These are phyloP conservation scores for Monosporozyma servazzii DNA, from an alignment of 805 yeast species.

Conservation along the genomic window DNA sequence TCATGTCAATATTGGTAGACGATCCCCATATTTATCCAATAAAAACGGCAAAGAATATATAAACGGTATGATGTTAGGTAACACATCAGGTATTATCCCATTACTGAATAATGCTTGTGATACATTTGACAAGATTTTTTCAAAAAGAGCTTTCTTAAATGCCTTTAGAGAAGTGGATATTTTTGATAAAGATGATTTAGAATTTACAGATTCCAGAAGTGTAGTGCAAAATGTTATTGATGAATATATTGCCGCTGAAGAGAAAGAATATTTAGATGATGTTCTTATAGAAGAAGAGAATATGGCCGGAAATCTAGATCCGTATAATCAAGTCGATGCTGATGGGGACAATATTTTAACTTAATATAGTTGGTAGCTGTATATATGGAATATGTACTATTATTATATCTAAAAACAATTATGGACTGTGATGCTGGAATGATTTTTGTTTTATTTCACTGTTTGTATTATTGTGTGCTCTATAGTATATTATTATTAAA, in stretches of 20 bases:
- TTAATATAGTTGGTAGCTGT: neutral
- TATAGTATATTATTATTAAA: no score
- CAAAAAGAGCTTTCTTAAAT: conserved; percentile 75
- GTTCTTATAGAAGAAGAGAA: conserved; percentile 31
- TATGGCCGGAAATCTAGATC: conserved; percentile 18
- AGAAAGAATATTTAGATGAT: conserved; percentile 37
- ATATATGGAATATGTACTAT: neutral
- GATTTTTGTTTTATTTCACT: neutral
- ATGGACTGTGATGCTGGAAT: neutral
- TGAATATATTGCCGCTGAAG: conserved; percentile 66
- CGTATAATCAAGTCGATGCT: conserved; percentile 15
- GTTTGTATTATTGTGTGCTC: neutral
- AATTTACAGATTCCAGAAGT: conserved; percentile 70
- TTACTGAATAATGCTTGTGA: conserved; percentile 56
- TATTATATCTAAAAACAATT: neutral
- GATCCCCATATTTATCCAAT: conserved; percentile 44
- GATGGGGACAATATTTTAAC: conserved; percentile 22
- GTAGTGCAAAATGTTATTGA: conserved; percentile 68
- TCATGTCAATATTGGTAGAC: conserved; percentile 67
- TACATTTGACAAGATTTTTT: conserved; percentile 73
- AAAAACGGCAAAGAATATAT: conserved; percentile 36
- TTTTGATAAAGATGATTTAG: conserved; percentile 39
- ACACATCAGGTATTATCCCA: conserved; percentile 65
- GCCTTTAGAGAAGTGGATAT: conserved; percentile 46
- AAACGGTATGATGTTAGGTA: conserved; percentile 77